Evolutionary conservation across 225 moss, liverwort and hornwort species (phyloP), one percentile per base, ranked within the genome.

Genomic region (Straminergon stramineum): DNA sequence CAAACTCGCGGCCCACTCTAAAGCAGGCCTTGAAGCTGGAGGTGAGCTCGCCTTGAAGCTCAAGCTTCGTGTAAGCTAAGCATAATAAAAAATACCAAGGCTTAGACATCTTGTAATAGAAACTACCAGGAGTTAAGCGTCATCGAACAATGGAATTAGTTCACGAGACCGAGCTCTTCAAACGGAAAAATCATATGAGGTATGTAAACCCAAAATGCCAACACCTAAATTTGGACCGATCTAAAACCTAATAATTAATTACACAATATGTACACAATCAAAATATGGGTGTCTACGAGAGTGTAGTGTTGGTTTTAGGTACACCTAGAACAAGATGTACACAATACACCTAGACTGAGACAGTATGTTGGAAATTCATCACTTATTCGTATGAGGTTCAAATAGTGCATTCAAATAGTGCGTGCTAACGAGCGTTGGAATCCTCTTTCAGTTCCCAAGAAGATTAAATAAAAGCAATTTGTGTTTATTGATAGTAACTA

Each of bases 1-100:
- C 81, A 95, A 94, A 88, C 96, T 96, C 14, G 95, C 82, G 79
- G 95, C 93, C 91, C 90, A 95, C 41, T 93, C 92, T 10, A 89
- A 64, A 58, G 41, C 71, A 84, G 80, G 86, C 88, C 82, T 73
- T 85, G 91, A 92, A 86, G 89, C 57, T 89, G 90, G 57, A 87
- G 91, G 85, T n/a, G 90, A 87, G 83, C 89, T 88, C 74, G 91
- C 89, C 82, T 92, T 92, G 91, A 92, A 91, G 90, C 92, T 94
- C 89, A 93, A 86, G 91, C 91, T 93, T 89, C 94, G 91, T 22
- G 89, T 60, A 88, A 93, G 84, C 94, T 94, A 79, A 56, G 66
- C 73, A 64, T 21, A 21, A 43, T 41, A 87, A 69, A 78, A 48
- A 78, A 80, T 39, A 68, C 30, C 58, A 66, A 74, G 43, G 69